Evolutionary conservation across 1,139 yeast genomes (phyloP).

Genomic region (Geotrichum aggregatum): DNA sequence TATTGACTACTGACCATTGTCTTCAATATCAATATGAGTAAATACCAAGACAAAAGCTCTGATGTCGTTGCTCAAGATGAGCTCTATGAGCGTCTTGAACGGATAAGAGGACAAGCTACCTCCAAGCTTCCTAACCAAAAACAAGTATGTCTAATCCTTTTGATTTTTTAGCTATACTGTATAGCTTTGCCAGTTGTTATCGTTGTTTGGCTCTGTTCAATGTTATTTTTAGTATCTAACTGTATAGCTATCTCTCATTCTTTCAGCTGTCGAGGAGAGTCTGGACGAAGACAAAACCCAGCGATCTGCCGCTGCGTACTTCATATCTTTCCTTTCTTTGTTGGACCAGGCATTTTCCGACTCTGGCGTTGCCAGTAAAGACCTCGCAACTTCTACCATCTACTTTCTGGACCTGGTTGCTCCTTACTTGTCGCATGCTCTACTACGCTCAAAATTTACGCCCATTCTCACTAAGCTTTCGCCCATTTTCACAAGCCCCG

Average conservation of each 20-base stretch:
- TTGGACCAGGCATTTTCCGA: conserved; percentile 63
- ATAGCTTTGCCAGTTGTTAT: background rate
- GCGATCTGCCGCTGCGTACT: conserved; percentile 62
- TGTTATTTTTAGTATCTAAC: too few relatives aligned
- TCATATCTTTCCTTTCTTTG: conserved; percentile 75
- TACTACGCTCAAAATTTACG: conserved; percentile 67
- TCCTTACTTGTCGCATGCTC: conserved; percentile 65
- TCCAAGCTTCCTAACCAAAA: conserved; percentile 84
- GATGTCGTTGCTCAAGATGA: conserved; percentile 24
- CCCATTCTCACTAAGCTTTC: conserved; percentile 77
- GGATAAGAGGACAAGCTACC: conserved; percentile 63
- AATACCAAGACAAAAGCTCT: conserved; percentile 15
- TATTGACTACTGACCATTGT: background rate
- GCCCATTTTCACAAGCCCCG: conserved; percentile 65
- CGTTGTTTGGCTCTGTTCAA: too few relatives aligned
- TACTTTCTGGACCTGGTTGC: conserved; percentile 78
- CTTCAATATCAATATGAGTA: conserved; percentile 9
- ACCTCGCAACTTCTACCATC: conserved; percentile 68
- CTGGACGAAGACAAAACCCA: conserved; percentile 64
- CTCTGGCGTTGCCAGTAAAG: conserved; percentile 53
- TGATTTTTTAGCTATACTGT: background rate
- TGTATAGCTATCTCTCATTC: conserved; percentile 53
- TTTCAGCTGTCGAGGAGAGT: conserved; percentile 87
- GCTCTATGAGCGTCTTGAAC: conserved; percentile 63
- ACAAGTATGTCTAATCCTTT: conserved; percentile 41